Evolutionary conservation across 176 grass and related monocot species (phyloP), one percentile per base, ranked within the genome.

Genomic region (Hyparrhenia diplandra): DNA sequence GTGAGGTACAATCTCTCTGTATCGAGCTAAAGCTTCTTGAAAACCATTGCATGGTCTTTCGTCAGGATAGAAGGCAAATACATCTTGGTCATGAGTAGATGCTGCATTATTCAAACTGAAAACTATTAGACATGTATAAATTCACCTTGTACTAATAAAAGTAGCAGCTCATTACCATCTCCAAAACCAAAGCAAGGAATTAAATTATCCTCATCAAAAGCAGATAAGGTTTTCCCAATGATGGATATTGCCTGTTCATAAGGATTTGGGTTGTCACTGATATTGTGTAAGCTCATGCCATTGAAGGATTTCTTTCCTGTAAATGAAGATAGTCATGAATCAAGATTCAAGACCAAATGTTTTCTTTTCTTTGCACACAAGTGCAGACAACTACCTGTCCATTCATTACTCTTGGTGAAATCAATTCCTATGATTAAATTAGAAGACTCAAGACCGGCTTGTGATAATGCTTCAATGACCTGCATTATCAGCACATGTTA

Each of bases 161-260:
- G 24, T 23, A 45, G 14, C 58, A 87, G 75, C 10, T 9, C 31
- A 42, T 83, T 97, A 97, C 94, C 94, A 85, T 97, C 94, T 76
- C 94, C 94, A 86, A 97, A 97, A 62, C 94, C 94, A 85, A 89
- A 97, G 82, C 94, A 97, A 30, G 94, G 94, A 47, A 97, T 94
- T 82, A 97, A 90, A 70, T 97, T 97, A 80, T 97, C 94, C 45
- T 97, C 94, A 1, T 97, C 94, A 83, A 97, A 97, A 73, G 70
- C 66, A 69, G 94, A 87, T 59, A 97, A 85, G n/a, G 91, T 97
- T 46, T 81, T 75, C 21, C 91, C 94, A 85, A 97, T 92, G 71
- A 97, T 94, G 62, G 91, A 88, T 62, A 97, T 94, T 65, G 89
- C 94, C 69, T 92, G 87, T 62, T 97, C 91, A 40, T 97, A 97